Evolutionary conservation across 495 filamentous ascomycete genomes (phyloP).

Genomic region (Filosporella fistucella): DNA sequence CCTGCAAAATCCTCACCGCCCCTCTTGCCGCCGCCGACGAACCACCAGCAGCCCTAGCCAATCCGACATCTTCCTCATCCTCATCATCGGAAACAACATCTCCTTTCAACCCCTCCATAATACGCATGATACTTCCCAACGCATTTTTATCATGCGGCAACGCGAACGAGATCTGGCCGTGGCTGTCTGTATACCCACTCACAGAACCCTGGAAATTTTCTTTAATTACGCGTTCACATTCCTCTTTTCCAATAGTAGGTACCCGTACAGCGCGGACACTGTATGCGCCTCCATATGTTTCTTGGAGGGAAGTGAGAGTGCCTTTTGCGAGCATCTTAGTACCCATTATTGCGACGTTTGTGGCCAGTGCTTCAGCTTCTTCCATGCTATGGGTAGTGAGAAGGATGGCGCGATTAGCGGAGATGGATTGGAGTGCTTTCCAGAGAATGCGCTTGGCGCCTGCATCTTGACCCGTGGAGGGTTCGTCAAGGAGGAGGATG

Average conservation of each 20-base stretch:
- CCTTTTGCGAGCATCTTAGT: conserved; percentile 41
- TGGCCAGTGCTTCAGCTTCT: conserved; percentile 45
- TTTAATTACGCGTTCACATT: conserved; percentile 11
- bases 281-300: conserved; percentile 34
- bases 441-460: conserved; percentile 44
- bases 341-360: conserved; percentile 44
- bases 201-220: conserved; percentile 7
- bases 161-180: conserved; percentile 18
- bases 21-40: background rate
- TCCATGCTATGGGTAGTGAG: conserved; percentile 48
- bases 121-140: conserved; percentile 19
- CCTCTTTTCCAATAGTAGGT: background rate
- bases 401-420: conserved; percentile 31
- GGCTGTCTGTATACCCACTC: conserved; percentile 12
- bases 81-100: conserved; percentile 8
- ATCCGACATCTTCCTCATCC: background rate
- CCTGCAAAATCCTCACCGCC: background rate
- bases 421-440: conserved; percentile 32
- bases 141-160: conserved; percentile 18
- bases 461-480: conserved; percentile 43
- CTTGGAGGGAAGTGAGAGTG: conserved; percentile 33
- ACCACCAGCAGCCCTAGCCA: conserved; percentile 2
- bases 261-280: conserved; percentile 29
- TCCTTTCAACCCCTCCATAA: conserved; percentile 22
- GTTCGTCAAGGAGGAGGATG: conserved; percentile 45